Base-by-base conservation (phyloP, 2,329 filamentous ascomycete genomes). In the Elsinoe fawcettii region DNA sequence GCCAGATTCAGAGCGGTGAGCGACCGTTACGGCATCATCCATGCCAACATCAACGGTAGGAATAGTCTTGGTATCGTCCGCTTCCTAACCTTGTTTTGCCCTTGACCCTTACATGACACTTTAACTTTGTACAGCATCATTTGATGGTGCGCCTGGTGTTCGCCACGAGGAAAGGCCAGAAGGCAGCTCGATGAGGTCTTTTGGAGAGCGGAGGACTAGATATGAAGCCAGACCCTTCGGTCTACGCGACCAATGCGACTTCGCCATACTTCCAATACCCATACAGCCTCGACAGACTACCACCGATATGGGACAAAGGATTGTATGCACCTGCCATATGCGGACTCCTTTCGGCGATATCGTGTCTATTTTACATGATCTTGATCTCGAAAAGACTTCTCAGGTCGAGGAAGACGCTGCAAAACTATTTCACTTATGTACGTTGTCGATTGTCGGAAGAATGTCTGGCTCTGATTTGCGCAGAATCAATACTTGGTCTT, bases 401-500 rank as follows among this genome's bases (percentile, higher is more conserved):
- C 11, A 61, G 58, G 27, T 67, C 25, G 12, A 51, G 27, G 16
- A 51, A 51, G 46, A 34, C 14, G 20, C 25, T 51, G 5, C 25
- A 32, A 65, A 65, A 66, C 58, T 66, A 67, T 59, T 58, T 59
- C 34, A 66, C 64, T 16, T 66, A 63, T 44, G 49, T 67, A 39
- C 63, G 65, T 16, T n/a, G 16, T 11, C 25, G 7, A 2, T 7
- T 46, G 63, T 65, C 62, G 43, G n/a, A 23, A 9, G n/a, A 7
- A 8, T 18, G 16, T 3, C 22, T 6, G 30, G 8, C 22, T 18
- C 51, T 54, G 18, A 54, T 11, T 9, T 23, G 9, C 2, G 2
- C 51, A 54, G 51, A 87, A 86, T 62, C 85, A 88, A 68, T 86
- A 87, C 63, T 75, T 87, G 27, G 73, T 88, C 0, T 74, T 88